Conservation (phyloP, 2,329 filamentous ascomycete genomes). For the Leptographium lundbergii region DNA sequence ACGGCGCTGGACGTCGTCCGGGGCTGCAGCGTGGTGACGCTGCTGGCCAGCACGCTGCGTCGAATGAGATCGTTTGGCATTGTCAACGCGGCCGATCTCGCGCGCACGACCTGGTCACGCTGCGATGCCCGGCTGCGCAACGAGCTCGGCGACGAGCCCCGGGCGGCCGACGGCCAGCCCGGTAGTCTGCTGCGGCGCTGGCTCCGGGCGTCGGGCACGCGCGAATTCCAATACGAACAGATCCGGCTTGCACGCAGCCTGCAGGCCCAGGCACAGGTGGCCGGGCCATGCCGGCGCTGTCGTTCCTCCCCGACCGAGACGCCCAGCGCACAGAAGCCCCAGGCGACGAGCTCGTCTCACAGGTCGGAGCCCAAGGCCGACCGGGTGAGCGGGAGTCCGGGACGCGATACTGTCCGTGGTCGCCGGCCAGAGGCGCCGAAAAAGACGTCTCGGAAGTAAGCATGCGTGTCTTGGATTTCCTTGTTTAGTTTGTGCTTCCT, state of each 20-base stretch:
- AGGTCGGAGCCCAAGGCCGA: no score
- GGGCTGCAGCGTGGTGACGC: neutral
- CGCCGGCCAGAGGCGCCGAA: no score
- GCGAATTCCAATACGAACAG: neutral
- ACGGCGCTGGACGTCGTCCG: neutral
- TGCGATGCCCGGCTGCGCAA: neutral
- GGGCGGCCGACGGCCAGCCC: neutral
- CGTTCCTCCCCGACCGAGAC: no score
- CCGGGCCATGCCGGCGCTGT: neutral
- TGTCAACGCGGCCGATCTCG: neutral
- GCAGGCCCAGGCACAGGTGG: conserved; percentile 8
- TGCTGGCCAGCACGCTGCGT: neutral
- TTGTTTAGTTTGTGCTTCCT: no score
- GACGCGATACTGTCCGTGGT: no score
- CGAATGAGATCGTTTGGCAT: no score
- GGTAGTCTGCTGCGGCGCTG: neutral
- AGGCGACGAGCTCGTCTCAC: no score
- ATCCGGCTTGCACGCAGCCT: neutral
- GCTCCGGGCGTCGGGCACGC: neutral
- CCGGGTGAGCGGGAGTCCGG: no score
- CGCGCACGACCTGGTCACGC: neutral
- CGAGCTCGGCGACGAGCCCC: neutral
- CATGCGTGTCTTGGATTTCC: no score
- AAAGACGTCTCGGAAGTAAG: no score
- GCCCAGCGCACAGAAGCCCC: no score